Evolutionary conservation across 192 early-diverging fungal species (phyloP), one percentile per base, ranked within the genome.

Genomic region (Phycomyces nitens): DNA sequence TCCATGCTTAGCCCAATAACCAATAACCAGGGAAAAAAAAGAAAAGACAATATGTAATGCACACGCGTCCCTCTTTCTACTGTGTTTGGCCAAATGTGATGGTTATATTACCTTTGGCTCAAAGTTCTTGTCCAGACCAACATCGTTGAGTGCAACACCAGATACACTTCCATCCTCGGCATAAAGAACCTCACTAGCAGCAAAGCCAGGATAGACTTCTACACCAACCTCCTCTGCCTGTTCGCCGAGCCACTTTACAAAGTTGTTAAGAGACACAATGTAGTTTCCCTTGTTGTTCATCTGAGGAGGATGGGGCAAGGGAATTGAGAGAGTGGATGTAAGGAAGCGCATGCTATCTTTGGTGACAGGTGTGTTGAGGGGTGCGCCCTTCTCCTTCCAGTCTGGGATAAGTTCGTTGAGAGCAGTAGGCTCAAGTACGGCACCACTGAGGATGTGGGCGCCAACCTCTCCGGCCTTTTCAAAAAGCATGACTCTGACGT

Each of bases 281-380:
- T 94, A 99, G 74, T 99, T 99, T 49, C 94, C 95, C 70, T 91
- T 76, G 78, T 99, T 99, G 80, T 82, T 88, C 93, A 98, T 94
- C 63, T 92, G 87, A 62, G 97, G 93, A 44, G 95, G 94, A 56
- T 96, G 94, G 42, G 88, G 88, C 34, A 97, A 57, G 4, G 95
- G 95, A 58, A 98, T 82, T 8, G 92, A 78, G 20, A 80, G 56
- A 39, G 82, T 87, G 57, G 81, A 70, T 3, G 95, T 97, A 64
- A 99, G 75, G 29, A 90, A 86, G 65, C 82, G 79, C 90, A 99
- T 94, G 0, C 86, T 75, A 76, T 99, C 97, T 29, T 87, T 77
- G 3, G 82, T 70, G 3, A 88, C 97, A 5, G 92, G 94, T 60
- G 88, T 87, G 74, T 93, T 87, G 40, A 99, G 77, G 16, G 97